Evolutionary conservation across 768 basidiomycete species (phyloP).

Genomic region (Leccinum boreale): DNA sequence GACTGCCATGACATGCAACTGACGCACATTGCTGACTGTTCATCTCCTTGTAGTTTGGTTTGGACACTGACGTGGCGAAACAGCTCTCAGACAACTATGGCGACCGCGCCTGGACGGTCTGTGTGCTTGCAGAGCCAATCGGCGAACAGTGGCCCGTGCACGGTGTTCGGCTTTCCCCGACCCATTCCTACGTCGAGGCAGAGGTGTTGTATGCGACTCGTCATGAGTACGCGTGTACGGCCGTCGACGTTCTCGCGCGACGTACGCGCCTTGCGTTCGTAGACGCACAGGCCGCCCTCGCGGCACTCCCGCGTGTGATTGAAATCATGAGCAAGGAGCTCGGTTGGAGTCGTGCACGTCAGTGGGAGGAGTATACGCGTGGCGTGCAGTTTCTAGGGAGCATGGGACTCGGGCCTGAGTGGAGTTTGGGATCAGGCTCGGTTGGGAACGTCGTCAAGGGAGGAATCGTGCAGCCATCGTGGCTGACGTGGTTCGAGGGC

Average conservation of each 20-base stretch:
- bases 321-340: slow-evolving; percentile 90
- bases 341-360: slow-evolving; percentile 63
- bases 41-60: slow-evolving; percentile 59
- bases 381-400: slow-evolving; percentile 68
- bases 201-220: slow-evolving; percentile 88
- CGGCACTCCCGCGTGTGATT: slow-evolving; percentile 81
- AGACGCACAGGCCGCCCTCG: slow-evolving; percentile 81
- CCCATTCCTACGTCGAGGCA: slow-evolving; percentile 89
- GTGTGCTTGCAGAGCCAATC: slow-evolving; percentile 73
- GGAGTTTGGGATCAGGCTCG: not conserved
- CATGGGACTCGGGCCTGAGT: slow-evolving; percentile 75
- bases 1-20: not conserved
- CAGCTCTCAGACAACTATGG: slow-evolving; percentile 94
- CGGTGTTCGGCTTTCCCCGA: slow-evolving; percentile 64
- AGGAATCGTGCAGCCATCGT: not conserved
- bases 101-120: slow-evolving; percentile 94
- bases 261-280: slow-evolving; percentile 94
- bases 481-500: slow-evolving; percentile 7
- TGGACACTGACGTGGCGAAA: slow-evolving; percentile 89
- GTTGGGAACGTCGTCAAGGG: not conserved
- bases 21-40: not conserved
- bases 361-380: slow-evolving; percentile 53
- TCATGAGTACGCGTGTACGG: slow-evolving; percentile 91
- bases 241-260: slow-evolving; percentile 88
- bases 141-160: slow-evolving; percentile 84